A percentile compares a stretch with the other conserved stretches of the same genome.
These are phyloP conservation scores for Sporisorium reilianum DNA, from an alignment of 1,284 basidiomycete species.

Conservation along the genomic window DNA sequence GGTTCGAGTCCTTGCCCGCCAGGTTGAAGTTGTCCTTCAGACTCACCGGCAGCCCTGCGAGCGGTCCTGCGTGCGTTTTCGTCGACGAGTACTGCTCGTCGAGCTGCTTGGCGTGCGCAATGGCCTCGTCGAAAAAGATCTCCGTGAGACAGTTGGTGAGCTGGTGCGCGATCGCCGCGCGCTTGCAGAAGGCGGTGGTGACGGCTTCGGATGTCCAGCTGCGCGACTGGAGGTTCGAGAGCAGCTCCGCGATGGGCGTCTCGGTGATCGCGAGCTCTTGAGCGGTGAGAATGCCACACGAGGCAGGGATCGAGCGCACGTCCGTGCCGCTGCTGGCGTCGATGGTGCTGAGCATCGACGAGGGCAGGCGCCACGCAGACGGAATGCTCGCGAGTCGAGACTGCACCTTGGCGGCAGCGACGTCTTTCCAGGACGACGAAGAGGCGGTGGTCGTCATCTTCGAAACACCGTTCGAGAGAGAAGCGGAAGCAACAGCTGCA, in stretches of 20 bases:
- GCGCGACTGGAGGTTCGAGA: conserved; percentile 21
- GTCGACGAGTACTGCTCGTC: conserved; percentile 20
- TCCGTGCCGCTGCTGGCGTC: conserved; percentile 23
- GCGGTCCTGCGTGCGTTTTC: conserved; percentile 24
- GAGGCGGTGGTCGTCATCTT: conserved; percentile 18
- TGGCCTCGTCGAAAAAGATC: conserved; percentile 46
- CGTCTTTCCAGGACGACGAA: conserved; percentile 30
- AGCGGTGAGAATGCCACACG: conserved; percentile 30
- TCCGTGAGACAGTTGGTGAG: conserved; percentile 53
- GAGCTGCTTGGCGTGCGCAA: conserved; percentile 25
- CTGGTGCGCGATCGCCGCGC: conserved; percentile 54
- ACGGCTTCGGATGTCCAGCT: conserved; percentile 39
- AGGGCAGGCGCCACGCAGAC: conserved; percentile 28
- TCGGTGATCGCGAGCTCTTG: conserved; percentile 44
- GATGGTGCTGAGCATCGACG: conserved; percentile 15
- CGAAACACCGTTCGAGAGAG: conserved; percentile 12
- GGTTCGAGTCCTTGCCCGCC: conserved; percentile 39
- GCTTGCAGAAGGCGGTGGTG: conserved; percentile 51
- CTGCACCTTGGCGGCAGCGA: conserved; percentile 38
- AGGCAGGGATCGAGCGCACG: conserved; percentile 34
- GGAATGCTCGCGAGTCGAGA: conserved; percentile 34
- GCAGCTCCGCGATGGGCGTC: conserved; percentile 18
- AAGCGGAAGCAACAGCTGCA: conserved; percentile 17
- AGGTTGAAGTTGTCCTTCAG: conserved; percentile 54
- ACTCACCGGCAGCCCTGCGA: conserved; percentile 42